Evolutionary conservation across 495 filamentous ascomycete species (phyloP).

Genomic region (Choiromyces venosus): DNA sequence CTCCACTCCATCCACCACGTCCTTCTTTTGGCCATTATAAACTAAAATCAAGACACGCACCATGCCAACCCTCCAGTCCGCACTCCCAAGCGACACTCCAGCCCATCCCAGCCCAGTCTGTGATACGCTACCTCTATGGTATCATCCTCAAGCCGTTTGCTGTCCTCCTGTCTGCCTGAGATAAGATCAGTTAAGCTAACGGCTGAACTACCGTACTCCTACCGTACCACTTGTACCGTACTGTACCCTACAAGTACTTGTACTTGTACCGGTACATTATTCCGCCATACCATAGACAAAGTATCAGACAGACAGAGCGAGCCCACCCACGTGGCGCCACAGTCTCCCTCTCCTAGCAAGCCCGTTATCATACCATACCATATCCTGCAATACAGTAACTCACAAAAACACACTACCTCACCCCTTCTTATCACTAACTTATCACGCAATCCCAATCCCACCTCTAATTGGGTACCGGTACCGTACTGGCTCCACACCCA

Average conservation of each 20-base stretch:
- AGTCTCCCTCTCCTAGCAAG: neutral
- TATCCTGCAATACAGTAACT: neutral
- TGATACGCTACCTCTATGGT: too few species aligned
- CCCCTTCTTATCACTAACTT: neutral
- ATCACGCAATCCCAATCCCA: neutral
- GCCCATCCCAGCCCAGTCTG: too few species aligned
- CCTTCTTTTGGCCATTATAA: too few species aligned
- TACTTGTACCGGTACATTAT: too few species aligned
- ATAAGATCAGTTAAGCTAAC: too few species aligned
- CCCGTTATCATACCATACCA: neutral
- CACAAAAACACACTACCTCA: neutral
- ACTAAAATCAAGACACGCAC: neutral
- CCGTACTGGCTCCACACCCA: too few species aligned
- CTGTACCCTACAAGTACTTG: neutral
- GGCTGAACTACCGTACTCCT: neutral
- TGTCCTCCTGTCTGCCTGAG: neutral
- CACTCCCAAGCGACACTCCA: neutral
- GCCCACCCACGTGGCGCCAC: neutral
- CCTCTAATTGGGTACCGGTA: too few species aligned
- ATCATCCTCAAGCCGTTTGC: neutral
- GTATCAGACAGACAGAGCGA: too few species aligned
- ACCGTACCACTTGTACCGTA: neutral
- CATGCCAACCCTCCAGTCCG: neutral
- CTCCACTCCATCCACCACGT: neutral
- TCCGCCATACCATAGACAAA: too few species aligned